A percentile compares a stretch with the other conserved stretches of the same genome.
Evolutionary conservation across 352 stramenopile genomes (phyloP).

Genomic region (Globisporangium alternatum): DNA sequence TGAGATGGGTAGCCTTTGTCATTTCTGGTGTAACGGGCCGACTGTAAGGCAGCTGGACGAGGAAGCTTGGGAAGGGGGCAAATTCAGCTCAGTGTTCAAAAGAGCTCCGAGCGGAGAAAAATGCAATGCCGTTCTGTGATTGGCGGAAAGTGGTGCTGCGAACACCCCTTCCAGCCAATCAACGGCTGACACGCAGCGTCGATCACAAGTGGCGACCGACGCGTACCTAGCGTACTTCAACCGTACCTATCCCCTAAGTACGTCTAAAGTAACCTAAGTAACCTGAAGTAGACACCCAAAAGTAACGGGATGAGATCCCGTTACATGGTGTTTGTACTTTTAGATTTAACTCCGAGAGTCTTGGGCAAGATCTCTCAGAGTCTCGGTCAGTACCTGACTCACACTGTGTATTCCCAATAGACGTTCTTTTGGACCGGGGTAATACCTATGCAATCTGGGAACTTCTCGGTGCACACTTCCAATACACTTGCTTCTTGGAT

Average conservation of each 20-base stretch:
- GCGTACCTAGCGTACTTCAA: conserved; percentile 1
- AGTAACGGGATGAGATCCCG: conserved; percentile 1
- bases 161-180: conserved; percentile 2
- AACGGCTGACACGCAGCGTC: conserved; percentile 2
- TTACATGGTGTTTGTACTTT: conserved; percentile 1
- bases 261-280: conserved; percentile 3
- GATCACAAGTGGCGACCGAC: neutral
- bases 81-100: neutral
- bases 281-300: neutral
- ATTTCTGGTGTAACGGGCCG: too few relatives aligned
- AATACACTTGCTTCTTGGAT: too few relatives aligned
- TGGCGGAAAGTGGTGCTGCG: conserved; percentile 1
- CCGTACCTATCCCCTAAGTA: neutral
- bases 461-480: neutral
- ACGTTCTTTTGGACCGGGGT: neutral
- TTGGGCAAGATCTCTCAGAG: neutral
- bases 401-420: neutral
- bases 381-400: neutral
- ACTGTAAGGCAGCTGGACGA: too few relatives aligned
- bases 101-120: conserved; percentile 2
- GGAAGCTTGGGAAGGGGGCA: neutral
- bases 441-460: neutral
- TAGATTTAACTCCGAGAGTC: neutral
- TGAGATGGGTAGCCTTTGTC: too few relatives aligned
- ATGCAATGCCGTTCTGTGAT: conserved; percentile 2